Evolutionary conservation across 1,284 basidiomycete genomes (phyloP).

Genomic region (Ceratobasidium sp.): DNA sequence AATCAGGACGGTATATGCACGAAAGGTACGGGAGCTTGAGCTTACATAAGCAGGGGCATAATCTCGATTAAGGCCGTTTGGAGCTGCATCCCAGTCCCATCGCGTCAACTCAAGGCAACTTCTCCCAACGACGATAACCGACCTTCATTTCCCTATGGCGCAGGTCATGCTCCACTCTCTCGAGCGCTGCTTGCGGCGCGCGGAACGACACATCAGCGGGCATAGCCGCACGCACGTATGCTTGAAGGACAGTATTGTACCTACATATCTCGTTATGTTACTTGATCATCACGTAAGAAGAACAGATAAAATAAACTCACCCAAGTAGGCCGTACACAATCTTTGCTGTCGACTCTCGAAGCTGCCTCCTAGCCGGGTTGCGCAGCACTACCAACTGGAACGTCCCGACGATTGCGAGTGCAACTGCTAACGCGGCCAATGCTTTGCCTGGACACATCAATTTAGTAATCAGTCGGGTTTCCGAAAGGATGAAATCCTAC

Average conservation of each 20-base stretch:
- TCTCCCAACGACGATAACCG: not conserved
- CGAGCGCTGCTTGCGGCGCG: constrained; percentile 53
- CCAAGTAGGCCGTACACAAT: constrained; percentile 36
- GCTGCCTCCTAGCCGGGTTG: constrained; percentile 57
- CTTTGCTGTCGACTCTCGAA: constrained; percentile 51
- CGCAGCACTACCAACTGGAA: constrained; percentile 58
- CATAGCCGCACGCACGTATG: constrained; percentile 53
- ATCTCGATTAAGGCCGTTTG: constrained; percentile 56
- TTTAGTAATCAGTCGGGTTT: not conserved
- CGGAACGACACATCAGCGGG: constrained; percentile 50
- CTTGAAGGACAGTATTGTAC: constrained; percentile 56
- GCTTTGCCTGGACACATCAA: constrained; percentile 45
- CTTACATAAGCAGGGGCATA: constrained; percentile 56
- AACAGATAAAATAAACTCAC: not conserved
- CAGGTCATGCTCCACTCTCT: constrained; percentile 55
- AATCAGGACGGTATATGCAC: too few relatives aligned
- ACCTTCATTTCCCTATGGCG: constrained; percentile 54
- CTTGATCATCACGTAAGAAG: not conserved
- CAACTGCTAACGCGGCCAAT: constrained; percentile 56
- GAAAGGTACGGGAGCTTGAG: too few relatives aligned
- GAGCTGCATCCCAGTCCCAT: constrained; percentile 45
- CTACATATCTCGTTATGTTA: constrained; percentile 49
- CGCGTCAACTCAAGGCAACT: not conserved
- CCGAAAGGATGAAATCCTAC: constrained; percentile 47
- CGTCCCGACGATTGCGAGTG: constrained; percentile 55